Base-by-base conservation (phyloP, 495 filamentous ascomycete species). In the Penicillium flavigenum region DNA sequence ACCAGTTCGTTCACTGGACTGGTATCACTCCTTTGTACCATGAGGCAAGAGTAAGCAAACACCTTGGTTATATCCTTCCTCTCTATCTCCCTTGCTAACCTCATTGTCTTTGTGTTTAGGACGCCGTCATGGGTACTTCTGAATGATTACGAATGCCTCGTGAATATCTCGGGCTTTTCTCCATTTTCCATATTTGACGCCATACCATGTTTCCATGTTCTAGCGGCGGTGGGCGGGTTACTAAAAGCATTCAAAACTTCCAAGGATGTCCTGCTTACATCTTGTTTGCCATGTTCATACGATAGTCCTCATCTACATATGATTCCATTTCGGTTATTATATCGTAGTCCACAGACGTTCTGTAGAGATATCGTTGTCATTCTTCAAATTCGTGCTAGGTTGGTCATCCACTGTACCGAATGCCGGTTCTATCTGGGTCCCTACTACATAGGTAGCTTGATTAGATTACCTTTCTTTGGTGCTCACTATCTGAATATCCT, bases 1-100 rank as follows among this genome's bases (percentile, higher is more conserved):
- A 91, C 63, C 86, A 87, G 86, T 90, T 88, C 69, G 78, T 86
- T 74, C 78, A 85, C 63, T 93, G 89, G 89, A 92, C 88, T 38
- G 89, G 84, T 31, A 89, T 92, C 64, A 79, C 71, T 50, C 88
- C 89, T 24, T 72, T 88, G 39, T 90, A 86, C 69, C 70, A 79
- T 6, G 81, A 86, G 65, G 88, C 87, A 31, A 77, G 82, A 69
- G 76, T 75, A 64, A 68, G 72, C 56, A 24, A 24, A 11, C 17
- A 26, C 43, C 8, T 27, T 47, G 1, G 1, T 36, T 32, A 29
- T 27, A 22, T 26, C 36, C n/a, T 19, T 19, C 7, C 38, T 27
- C 38, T 49, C 39, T n/a, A 26, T 16, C 31, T 32, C 2, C 2
- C 31, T 17, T 6, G 16, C 59, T 63, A 47, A 61, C 48, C 2